phyloP scores from a whole-genome alignment of 768 basidiomycete genomes.

The Suillus subaureus region DNA sequence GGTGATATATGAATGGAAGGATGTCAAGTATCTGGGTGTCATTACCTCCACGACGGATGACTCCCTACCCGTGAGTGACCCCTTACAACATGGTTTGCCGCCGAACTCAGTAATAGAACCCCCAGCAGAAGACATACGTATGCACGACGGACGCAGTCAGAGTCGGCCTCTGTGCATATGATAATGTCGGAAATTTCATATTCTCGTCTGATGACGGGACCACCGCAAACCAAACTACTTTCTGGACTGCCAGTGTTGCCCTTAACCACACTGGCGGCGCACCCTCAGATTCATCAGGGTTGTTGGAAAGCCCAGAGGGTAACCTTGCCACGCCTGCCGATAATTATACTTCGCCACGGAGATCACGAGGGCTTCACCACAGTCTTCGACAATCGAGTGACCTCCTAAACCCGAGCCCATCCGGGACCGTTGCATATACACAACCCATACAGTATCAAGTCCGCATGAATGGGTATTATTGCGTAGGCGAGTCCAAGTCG shows the following conservation, averaged over 20 bases:
- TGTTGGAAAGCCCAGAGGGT: conserved; percentile 64
- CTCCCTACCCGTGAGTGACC: conserved; percentile 62
- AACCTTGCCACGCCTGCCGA: conserved; percentile 56
- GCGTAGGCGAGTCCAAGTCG: conserved; percentile 72
- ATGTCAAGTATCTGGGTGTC: conserved; percentile 82
- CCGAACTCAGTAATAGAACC: conserved; percentile 14
- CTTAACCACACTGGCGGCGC: conserved; percentile 43
- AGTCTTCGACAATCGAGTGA: conserved; percentile 24
- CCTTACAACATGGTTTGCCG: conserved; percentile 11
- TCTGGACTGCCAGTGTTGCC: conserved; percentile 84
- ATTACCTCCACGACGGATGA: conserved; percentile 55
- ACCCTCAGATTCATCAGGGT: conserved; percentile 32
- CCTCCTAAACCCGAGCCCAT: conserved; percentile 50
- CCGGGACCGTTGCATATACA: conserved; percentile 55
- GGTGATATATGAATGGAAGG: conserved; percentile 96
- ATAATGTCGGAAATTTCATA: conserved; percentile 89
- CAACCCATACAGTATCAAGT: conserved; percentile 84
- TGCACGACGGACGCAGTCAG: conserved; percentile 84
- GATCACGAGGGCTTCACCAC: conserved; percentile 25
- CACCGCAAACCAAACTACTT: conserved; percentile 70
- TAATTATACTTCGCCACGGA: conserved; percentile 54
- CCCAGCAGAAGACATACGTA: conserved; percentile 85
- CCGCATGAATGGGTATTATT: conserved; percentile 91
- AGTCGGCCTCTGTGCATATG: conserved; percentile 65
- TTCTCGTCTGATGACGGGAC: conserved; percentile 68